Conservation (phyloP, 768 basidiomycete genomes). For the Pleurotus salmoneostramineus region DNA sequence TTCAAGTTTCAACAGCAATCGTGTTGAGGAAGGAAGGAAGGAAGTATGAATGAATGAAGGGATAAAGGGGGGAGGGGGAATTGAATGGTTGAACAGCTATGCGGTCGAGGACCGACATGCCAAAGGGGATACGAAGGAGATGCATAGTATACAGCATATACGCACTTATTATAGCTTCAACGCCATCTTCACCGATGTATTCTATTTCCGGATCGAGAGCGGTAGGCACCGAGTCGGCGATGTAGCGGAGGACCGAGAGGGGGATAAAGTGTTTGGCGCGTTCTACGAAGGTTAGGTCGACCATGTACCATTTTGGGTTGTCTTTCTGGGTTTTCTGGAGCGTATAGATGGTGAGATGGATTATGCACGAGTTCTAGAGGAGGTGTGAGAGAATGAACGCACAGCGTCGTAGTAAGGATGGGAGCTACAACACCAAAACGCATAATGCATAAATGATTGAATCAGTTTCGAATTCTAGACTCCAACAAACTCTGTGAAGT, state of each 20-base stretch:
- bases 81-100: too few species aligned
- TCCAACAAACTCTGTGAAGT: background rate
- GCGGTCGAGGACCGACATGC: background rate
- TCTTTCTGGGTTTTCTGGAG: conserved; percentile 71
- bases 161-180: conserved; percentile 61
- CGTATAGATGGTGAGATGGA: background rate
- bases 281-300: conserved; percentile 65
- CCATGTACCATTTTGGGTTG: conserved; percentile 92
- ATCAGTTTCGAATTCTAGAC: too few species aligned
- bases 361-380: too few species aligned
- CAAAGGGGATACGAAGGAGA: background rate
- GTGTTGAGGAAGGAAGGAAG: background rate
- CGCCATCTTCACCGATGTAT: conserved; percentile 64
- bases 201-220: conserved; percentile 32
- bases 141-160: conserved; percentile 1
- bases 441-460: too few species aligned
- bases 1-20: too few species aligned
- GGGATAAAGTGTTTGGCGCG: conserved; percentile 75
- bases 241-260: conserved; percentile 64
- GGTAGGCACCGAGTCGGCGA: conserved; percentile 37
- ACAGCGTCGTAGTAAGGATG: conserved; percentile 85
- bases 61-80: too few species aligned
- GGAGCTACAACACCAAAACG: conserved; percentile 22
- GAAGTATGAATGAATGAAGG: too few species aligned
- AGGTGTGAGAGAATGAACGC: conserved; percentile 16